These are phyloP conservation scores for Eleusine indica DNA, from an alignment of 176 grass and related monocot species.

Conservation along the genomic window DNA sequence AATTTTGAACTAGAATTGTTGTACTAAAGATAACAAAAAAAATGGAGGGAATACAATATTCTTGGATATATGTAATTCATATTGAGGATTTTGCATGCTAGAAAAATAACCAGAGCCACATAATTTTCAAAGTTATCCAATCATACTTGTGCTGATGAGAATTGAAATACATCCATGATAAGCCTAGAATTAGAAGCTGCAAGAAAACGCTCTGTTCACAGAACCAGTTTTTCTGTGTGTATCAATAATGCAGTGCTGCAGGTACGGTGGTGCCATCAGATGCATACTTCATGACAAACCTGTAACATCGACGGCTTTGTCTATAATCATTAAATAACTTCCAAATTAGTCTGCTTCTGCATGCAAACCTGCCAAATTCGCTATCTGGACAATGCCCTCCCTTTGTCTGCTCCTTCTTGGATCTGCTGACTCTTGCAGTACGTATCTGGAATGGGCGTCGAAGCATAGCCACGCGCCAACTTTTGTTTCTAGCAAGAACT, in stretches of 20 bases:
- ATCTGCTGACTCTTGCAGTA: conserved; percentile 20
- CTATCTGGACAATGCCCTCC: conserved; percentile 23
- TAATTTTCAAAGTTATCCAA: not conserved
- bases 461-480: not conserved
- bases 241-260: not conserved
- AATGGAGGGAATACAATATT: too few species aligned
- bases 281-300: not conserved
- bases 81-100: not conserved
- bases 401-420: conserved; percentile 39
- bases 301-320: conserved; percentile 15
- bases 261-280: not conserved
- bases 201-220: not conserved
- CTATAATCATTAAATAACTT: conserved; percentile 6
- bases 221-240: not conserved
- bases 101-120: not conserved
- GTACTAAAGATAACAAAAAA: too few species aligned
- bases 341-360: conserved; percentile 20
- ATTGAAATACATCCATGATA: not conserved
- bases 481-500: conserved; percentile 35
- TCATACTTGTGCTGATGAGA: not conserved
- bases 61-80: not conserved
- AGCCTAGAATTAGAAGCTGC: not conserved
- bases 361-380: not conserved
- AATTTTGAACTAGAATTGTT: too few species aligned
- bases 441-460: conserved; percentile 28